Conservation (phyloP, 2,329 filamentous ascomycete genomes). For the Colletotrichum sp. region DNA sequence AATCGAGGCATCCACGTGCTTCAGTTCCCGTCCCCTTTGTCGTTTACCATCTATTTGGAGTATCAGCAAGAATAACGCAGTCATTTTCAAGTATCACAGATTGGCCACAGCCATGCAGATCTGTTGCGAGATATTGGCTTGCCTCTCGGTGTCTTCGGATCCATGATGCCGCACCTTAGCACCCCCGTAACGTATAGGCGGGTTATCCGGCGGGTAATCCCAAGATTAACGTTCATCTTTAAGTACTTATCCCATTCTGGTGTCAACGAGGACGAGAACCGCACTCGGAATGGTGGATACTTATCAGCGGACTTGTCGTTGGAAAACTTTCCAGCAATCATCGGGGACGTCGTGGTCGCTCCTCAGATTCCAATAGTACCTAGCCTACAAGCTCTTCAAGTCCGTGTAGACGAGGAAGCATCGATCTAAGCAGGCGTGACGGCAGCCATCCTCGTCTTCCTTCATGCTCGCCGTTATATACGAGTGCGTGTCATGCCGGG, state of each 20-base stretch:
- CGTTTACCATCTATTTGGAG: neutral
- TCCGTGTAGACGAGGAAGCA: neutral
- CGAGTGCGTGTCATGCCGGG: neutral
- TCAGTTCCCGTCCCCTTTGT: neutral
- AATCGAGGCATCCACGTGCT: neutral
- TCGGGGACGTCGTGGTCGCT: neutral
- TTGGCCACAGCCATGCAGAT: neutral
- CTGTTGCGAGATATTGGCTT: neutral
- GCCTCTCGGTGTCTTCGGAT: neutral
- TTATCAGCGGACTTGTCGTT: neutral
- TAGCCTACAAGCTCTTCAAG: neutral
- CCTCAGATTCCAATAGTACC: neutral
- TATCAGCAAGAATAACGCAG: neutral
- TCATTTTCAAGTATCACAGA: accelerated
- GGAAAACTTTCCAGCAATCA: neutral
- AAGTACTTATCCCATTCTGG: neutral
- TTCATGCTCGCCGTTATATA: neutral
- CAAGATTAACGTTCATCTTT: neutral
- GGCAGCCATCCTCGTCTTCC: neutral
- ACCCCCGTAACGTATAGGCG: accelerated
- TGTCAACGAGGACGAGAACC: neutral
- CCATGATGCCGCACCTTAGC: neutral
- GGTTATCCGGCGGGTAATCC: neutral
- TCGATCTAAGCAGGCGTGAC: neutral
- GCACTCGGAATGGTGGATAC: neutral